A percentile compares a stretch with the other conserved stretches of the same genome.
Conservation (phyloP, 331 rosid species). For the Acacia concinna region DNA sequence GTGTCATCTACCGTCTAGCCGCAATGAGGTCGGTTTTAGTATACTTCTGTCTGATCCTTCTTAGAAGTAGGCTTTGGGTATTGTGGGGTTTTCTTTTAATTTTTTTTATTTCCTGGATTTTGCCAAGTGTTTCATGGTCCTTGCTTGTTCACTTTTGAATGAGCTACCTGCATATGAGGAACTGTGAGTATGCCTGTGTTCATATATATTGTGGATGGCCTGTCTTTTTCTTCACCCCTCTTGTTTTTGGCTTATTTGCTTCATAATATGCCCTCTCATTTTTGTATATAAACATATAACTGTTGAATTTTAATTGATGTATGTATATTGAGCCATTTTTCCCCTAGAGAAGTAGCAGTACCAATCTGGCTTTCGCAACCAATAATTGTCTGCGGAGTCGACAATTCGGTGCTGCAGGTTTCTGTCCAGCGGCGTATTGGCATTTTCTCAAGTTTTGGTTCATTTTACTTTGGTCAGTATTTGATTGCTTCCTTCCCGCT, state of each 20-base stretch:
- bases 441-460: background rate
- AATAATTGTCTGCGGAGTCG: background rate
- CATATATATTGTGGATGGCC: slow-evolving; percentile 4
- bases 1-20: slow-evolving; percentile 22
- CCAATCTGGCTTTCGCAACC: background rate
- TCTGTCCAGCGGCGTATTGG: background rate
- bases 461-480: too few species aligned
- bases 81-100: slow-evolving; percentile 20
- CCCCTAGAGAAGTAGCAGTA: background rate
- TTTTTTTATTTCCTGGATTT: slow-evolving; percentile 31
- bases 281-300: slow-evolving; percentile 44
- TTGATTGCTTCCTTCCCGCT: background rate
- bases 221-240: background rate
- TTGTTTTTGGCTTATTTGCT: background rate
- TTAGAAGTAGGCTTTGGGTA: slow-evolving; percentile 30
- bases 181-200: slow-evolving; percentile 32
- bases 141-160: slow-evolving; percentile 35
- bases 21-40: slow-evolving; percentile 22
- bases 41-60: slow-evolving; percentile 34
- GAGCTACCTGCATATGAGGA: slow-evolving; percentile 33
- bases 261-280: slow-evolving; percentile 11
- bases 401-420: background rate
- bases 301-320: slow-evolving; percentile 17
- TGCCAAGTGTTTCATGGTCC: slow-evolving; percentile 16
- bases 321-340: slow-evolving; percentile 11